These are phyloP conservation scores for Aspergillus haitiensis DNA, from an alignment of 495 filamentous ascomycete species.

Conservation along the genomic window DNA sequence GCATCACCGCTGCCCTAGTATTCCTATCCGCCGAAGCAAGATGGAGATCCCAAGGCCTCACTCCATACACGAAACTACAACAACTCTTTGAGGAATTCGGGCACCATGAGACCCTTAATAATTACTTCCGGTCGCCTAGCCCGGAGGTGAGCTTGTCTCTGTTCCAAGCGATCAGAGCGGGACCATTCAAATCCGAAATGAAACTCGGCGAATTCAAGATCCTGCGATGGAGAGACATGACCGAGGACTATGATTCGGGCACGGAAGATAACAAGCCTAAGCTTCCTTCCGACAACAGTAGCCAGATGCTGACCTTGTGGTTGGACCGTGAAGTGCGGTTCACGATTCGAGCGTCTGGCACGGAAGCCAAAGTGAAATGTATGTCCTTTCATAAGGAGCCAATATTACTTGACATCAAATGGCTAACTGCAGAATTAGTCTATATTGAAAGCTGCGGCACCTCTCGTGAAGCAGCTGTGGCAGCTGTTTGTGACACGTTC, in stretches of 20 bases:
- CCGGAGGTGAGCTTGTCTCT: conserved; percentile 50
- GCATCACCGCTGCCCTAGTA: conserved; percentile 63
- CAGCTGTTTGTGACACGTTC: conserved; percentile 55
- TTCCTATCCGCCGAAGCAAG: conserved; percentile 59
- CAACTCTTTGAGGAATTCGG: conserved; percentile 61
- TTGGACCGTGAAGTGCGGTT: conserved; percentile 59
- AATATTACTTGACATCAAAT: neutral
- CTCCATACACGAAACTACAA: conserved; percentile 60
- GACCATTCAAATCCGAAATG: conserved; percentile 44
- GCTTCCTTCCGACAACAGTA: conserved; percentile 57
- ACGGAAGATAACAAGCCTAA: conserved; percentile 54
- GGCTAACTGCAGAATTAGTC: conserved; percentile 34
- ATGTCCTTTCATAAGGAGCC: conserved; percentile 21
- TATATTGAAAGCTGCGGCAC: conserved; percentile 57
- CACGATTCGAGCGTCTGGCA: conserved; percentile 67
- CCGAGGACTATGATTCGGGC: conserved; percentile 61
- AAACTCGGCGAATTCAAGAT: conserved; percentile 54
- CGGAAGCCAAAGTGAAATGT: conserved; percentile 70
- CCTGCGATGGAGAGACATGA: conserved; percentile 67
- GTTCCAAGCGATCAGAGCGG: conserved; percentile 56
- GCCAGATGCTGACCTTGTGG: conserved; percentile 74
- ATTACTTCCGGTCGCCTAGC: conserved; percentile 64
- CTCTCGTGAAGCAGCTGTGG: conserved; percentile 47
- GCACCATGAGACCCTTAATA: conserved; percentile 66
- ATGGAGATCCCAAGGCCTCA: conserved; percentile 56